phyloP scores from a whole-genome alignment of 768 basidiomycete genomes.

The Russula dissimulans region DNA sequence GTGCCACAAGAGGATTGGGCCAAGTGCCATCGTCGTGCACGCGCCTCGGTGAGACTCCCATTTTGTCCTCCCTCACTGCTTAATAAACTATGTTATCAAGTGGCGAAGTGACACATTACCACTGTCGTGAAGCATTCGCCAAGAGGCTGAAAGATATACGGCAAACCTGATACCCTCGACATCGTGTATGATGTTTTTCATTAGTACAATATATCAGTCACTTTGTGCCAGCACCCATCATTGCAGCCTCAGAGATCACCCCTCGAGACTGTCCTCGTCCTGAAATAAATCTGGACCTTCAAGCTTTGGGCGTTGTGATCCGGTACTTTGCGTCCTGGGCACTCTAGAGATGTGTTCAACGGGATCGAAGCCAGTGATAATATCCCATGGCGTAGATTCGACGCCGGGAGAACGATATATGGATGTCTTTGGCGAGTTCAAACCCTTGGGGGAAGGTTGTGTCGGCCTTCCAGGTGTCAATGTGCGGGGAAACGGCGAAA shows the following conservation, averaged over 20 bases:
- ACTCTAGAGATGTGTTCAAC: background rate
- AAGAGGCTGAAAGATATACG: constrained; percentile 38
- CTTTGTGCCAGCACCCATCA: background rate
- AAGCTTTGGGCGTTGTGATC: background rate
- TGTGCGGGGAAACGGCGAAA: background rate
- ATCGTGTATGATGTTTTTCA: background rate
- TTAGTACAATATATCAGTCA: constrained; percentile 4
- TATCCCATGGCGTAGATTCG: background rate
- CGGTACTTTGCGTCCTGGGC: background rate
- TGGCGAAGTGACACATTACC: constrained; percentile 94
- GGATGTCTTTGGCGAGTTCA: background rate
- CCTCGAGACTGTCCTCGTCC: background rate
- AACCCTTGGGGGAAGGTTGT: background rate
- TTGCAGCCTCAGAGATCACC: background rate
- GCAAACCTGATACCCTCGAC: constrained; percentile 1
- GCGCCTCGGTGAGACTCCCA: constrained; percentile 14
- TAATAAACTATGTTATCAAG: constrained; percentile 31
- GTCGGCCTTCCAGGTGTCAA: background rate
- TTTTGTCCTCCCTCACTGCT: background rate
- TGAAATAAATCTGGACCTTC: constrained; percentile 5
- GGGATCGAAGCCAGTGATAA: background rate
- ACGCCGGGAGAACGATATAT: background rate
- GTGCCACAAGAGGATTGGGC: constrained; percentile 21
- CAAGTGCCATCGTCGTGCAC: constrained; percentile 19
- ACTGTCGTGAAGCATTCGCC: constrained; percentile 83